Base-by-base conservation (phyloP, 768 basidiomycete species). In the Clathrus columnatus region DNA sequence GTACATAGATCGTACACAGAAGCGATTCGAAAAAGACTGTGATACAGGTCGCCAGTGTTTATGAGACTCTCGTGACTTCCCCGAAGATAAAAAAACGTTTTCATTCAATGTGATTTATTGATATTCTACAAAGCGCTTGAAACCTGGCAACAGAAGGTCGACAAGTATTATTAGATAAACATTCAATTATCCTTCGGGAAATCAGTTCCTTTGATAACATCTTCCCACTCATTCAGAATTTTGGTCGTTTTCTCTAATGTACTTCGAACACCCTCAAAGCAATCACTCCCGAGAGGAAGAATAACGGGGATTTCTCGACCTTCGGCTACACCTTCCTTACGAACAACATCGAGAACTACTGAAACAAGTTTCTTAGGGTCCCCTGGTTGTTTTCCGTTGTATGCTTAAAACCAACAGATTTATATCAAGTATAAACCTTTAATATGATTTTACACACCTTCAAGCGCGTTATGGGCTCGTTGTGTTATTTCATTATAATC, bases 391-490 rank as follows among this genome's bases (percentile, higher is more conserved):
- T 59, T 61, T 8, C 58, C 57, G 50, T 62, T 60, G 48, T 51
- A 41, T 6, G 58, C 56, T 59, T 44, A 24, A 51, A 2, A n/a
- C 73, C 78, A 11, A 65, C 61, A 21, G 20, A n/a, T n/a, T 36
- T 10, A 18, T 32, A 2, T 36, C 36, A 36, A 8, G n/a, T n/a
- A n/a, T n/a, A 36, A 32, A 7, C 30, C 30, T 16, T 32, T 32
- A 16, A 32, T 7, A 7, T 7, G 23, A 54, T n/a, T 41, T 16
- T 7, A 54, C 53, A 4, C n/a, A 54, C 53, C 54, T 26, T 46
- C n/a, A 30, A 54, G 54, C 45, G 10, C 26, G 5, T 42, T 28
- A 27, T 28, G 29, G 21, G 44, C 24, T n/a, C 23, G 20, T n/a
- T 36, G 16, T 23, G 17, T 7, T 32, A 50, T 53, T 8, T 48